Percentiles rank a stretch among this genome's conserved stretches.
These are phyloP conservation scores for Pichiaceae sp. DNA, from an alignment of 1,139 yeast species.

Conservation along the genomic window DNA sequence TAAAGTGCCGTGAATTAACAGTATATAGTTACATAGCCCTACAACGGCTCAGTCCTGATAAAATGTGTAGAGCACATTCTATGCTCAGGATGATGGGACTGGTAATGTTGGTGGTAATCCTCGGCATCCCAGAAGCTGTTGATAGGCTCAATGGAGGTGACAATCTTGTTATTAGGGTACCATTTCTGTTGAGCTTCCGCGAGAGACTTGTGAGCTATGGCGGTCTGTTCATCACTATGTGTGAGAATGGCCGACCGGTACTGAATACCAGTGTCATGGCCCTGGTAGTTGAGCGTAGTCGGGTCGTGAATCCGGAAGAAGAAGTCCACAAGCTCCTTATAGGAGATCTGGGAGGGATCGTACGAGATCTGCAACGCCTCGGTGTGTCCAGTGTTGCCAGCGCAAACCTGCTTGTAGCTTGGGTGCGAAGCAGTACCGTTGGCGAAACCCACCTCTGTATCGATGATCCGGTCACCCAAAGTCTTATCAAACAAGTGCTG, in stretches of 20 bases:
- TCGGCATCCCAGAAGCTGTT: slow-evolving; percentile 83
- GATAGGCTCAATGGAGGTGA: slow-evolving; percentile 63
- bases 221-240: slow-evolving; percentile 42
- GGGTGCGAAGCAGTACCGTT: slow-evolving; percentile 59
- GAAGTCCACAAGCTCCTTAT: slow-evolving; percentile 64
- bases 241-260: slow-evolving; percentile 74
- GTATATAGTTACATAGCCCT: too few relatives aligned
- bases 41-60: slow-evolving; percentile 32
- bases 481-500: slow-evolving; percentile 75
- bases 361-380: slow-evolving; percentile 79
- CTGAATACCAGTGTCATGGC: slow-evolving; percentile 78
- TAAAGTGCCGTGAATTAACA: too few relatives aligned
- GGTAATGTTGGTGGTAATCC: slow-evolving; percentile 80
- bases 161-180: slow-evolving; percentile 43
- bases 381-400: slow-evolving; percentile 59
- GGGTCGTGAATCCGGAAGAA: slow-evolving; percentile 92
- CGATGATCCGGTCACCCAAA: slow-evolving; percentile 51
- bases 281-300: slow-evolving; percentile 53
- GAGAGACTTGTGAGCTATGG: slow-evolving; percentile 31
- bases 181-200: slow-evolving; percentile 42
- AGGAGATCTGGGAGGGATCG: slow-evolving; percentile 56
- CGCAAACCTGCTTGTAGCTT: slow-evolving; percentile 69
- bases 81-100: slow-evolving; percentile 72
- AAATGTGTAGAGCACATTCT: slow-evolving; percentile 88
- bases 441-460: slow-evolving; percentile 81